Percentiles rank a stretch among this genome's conserved stretches.
phyloP scores from a whole-genome alignment of 495 filamentous ascomycete species.

The Aspergillus kassunensis region DNA sequence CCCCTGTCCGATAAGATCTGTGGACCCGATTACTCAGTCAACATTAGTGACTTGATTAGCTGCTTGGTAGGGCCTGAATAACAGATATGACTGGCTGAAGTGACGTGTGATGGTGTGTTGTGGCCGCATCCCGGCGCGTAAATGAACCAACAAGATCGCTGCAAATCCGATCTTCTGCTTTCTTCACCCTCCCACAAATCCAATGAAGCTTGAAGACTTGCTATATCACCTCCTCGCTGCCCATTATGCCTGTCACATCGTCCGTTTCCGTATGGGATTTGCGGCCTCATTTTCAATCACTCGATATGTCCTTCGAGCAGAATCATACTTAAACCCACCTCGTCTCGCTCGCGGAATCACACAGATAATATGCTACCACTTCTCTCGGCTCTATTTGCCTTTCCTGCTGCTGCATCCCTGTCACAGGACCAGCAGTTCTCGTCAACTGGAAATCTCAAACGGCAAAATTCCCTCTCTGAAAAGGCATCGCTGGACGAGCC shows the following conservation, averaged over 20 bases:
- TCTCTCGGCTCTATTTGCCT: constrained; percentile 9
- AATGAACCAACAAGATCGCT: constrained; percentile 29
- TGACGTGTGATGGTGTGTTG: constrained; percentile 15
- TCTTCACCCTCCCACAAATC: constrained; percentile 32
- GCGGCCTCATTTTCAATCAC: constrained; percentile 21
- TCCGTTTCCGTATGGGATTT: constrained; percentile 24
- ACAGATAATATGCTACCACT: constrained; percentile 12
- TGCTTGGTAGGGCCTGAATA: background rate
- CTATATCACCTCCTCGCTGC: constrained; percentile 22
- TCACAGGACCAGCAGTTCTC: constrained; percentile 7
- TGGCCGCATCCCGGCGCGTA: constrained; percentile 30
- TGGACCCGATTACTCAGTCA: too few species aligned
- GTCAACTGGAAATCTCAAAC: background rate
- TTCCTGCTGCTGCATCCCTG: constrained; percentile 14
- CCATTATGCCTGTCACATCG: constrained; percentile 13
- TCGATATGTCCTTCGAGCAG: constrained; percentile 10
- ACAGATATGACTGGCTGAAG: constrained; percentile 5
- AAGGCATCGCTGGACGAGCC: constrained; percentile 41
- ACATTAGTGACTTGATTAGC: background rate
- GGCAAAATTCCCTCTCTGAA: constrained; percentile 2
- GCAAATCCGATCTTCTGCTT: constrained; percentile 1
- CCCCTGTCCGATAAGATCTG: too few species aligned
- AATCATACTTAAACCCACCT: constrained; percentile 18
- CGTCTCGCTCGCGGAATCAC: constrained; percentile 1
- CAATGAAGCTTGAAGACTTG: constrained; percentile 19